These are phyloP conservation scores for Collybia mongolica DNA, from an alignment of 768 basidiomycete species.

Conservation along the genomic window DNA sequence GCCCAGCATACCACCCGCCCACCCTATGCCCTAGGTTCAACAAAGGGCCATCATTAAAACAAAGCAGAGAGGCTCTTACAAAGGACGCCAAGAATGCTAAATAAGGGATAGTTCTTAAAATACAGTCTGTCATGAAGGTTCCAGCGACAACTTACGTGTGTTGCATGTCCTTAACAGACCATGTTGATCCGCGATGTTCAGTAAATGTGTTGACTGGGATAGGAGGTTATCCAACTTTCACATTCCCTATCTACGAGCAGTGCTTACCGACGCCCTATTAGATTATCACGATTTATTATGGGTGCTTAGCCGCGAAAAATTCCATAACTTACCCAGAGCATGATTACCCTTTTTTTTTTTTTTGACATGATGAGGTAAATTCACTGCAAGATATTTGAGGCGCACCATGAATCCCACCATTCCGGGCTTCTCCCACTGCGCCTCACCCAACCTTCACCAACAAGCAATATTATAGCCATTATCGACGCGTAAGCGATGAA, in stretches of 20 bases:
- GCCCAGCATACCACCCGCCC: slow-evolving; percentile 89
- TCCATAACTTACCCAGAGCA: slow-evolving; percentile 42
- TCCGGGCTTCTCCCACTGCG: slow-evolving; percentile 75
- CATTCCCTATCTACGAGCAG: neutral
- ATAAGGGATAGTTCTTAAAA: slow-evolving; percentile 6
- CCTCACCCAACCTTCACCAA: slow-evolving; percentile 77
- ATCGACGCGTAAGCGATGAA: slow-evolving; percentile 88
- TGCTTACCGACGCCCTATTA: slow-evolving; percentile 56
- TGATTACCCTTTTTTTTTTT: slow-evolving; percentile 41
- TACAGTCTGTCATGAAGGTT: neutral
- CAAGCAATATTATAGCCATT: slow-evolving; percentile 74
- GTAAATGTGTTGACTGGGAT: slow-evolving; percentile 85
- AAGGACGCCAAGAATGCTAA: slow-evolving; percentile 69
- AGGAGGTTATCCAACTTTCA: neutral
- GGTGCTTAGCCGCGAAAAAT: neutral
- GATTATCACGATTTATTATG: neutral
- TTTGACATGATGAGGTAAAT: too few species aligned
- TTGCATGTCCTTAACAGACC: slow-evolving; percentile 95
- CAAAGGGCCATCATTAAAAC: neutral
- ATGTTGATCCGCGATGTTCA: slow-evolving; percentile 76
- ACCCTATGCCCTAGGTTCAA: slow-evolving; percentile 53
- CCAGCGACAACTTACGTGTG: slow-evolving; percentile 63
- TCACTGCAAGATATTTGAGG: slow-evolving; percentile 1
- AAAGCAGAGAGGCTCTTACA: slow-evolving; percentile 39
- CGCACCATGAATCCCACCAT: slow-evolving; percentile 82